Evolutionary conservation across 129 eudicot species (phyloP), one percentile per base, ranked within the genome.

Genomic region (Solidago caesia): DNA sequence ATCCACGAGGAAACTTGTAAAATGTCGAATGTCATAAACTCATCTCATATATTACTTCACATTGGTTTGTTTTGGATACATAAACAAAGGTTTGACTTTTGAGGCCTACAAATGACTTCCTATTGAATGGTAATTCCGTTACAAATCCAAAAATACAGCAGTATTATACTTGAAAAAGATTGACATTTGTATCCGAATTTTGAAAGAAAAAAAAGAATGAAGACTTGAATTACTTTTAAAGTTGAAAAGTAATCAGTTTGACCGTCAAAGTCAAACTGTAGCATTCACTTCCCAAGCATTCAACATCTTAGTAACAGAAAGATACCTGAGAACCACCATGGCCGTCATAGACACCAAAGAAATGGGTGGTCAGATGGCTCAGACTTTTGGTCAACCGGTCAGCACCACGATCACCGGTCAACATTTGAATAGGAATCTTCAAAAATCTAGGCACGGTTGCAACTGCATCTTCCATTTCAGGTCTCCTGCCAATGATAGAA

Each of bases 321-420:
- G 41, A 67, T 57, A 74, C 96, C 97, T 91, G 91, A 76, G 88
- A 84, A 57, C 97, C 97, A 64, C 97, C 97, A 77, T 91, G 97
- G 61, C 97, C 97, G 74, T 91, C 97, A 69, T 91, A 91, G 52
- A 91, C 97, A 47, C 95, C 97, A 64, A 91, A 91, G 84, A 91
- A 88, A 72, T 91, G 97, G 44, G 89, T 84, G 21, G 95, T 88
- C 77, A 90, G 74, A 66, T 88, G 94, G 77, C 88, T 90, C 27
- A 88, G 68, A 53, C 74, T 77, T 71, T 81, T 80, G 71, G 79
- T 69, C 78, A 78, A 9, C 27, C 81, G 86, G 70, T 78, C 87
- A 55, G 33, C 44, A 10, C 59, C 81, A 44, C 77, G 86, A 70
- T 88, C 91, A 56, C 89, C 86, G n/a, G 83, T 84, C 5, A 90